phyloP scores from a whole-genome alignment of 106 monocot species.

The Dioscorea dumetorum region DNA sequence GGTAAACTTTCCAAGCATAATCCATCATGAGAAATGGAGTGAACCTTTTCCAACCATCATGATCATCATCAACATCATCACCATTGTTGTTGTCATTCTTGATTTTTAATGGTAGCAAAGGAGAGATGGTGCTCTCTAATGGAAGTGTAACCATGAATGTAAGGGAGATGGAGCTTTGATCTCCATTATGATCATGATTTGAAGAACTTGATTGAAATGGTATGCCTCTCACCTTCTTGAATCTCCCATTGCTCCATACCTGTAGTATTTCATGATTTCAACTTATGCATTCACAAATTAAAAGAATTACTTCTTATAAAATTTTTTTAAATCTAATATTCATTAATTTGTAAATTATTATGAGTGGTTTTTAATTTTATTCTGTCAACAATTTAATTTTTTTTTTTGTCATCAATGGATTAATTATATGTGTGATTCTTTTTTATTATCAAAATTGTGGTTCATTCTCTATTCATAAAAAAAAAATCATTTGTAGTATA shows the following conservation, averaged over 20 bases:
- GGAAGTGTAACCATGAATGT: slow-evolving; percentile 34
- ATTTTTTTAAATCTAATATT: too few relatives aligned
- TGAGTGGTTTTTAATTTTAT: background rate
- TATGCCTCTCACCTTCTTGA: slow-evolving; percentile 49
- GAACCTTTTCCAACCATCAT: background rate
- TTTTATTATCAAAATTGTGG: too few relatives aligned
- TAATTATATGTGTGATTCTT: too few relatives aligned
- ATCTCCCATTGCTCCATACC: slow-evolving; percentile 64
- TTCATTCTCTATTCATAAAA: too few relatives aligned
- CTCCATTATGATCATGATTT: background rate
- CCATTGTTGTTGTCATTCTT: background rate
- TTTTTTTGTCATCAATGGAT: too few relatives aligned
- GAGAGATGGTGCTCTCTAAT: slow-evolving; percentile 24
- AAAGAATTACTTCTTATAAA: too few relatives aligned
- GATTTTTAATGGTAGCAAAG: background rate
- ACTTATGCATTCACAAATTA: background rate
- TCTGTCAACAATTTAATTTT: too few relatives aligned
- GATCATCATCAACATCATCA: background rate
- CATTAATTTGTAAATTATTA: background rate
- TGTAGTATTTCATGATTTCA: slow-evolving; percentile 2
- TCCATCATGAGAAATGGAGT: too few relatives aligned
- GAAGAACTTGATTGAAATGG: background rate
- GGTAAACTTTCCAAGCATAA: slow-evolving; percentile 25
- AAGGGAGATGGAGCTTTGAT: slow-evolving; percentile 11
- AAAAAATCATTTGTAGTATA: too few relatives aligned